Evolutionary conservation across 1,284 basidiomycete genomes (phyloP).

Genomic region (Sphagnurus paluster): DNA sequence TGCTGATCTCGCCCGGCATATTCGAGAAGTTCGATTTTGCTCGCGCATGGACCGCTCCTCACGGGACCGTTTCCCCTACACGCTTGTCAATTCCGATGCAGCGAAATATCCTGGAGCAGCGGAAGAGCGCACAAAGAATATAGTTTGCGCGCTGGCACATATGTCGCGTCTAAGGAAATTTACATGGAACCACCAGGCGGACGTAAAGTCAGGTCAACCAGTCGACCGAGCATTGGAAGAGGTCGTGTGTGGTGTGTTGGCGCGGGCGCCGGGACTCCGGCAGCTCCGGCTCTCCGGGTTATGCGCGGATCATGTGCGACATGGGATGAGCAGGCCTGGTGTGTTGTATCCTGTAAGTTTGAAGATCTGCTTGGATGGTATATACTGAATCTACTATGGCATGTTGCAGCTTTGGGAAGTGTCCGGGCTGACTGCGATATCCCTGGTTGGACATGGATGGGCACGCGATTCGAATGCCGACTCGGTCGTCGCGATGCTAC

Average conservation of each 20-base stretch:
- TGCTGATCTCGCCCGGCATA: slow-evolving; percentile 43
- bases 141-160: slow-evolving; percentile 38
- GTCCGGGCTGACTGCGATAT: slow-evolving; percentile 36
- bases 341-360: slow-evolving; percentile 36
- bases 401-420: slow-evolving; percentile 38
- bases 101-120: slow-evolving; percentile 3
- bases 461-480: slow-evolving; percentile 31
- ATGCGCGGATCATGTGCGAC: slow-evolving; percentile 36
- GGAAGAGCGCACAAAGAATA: slow-evolving; percentile 23
- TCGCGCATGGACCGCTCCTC: slow-evolving; percentile 33
- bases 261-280: slow-evolving; percentile 26
- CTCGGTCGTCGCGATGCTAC: slow-evolving; percentile 35
- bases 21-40: slow-evolving; percentile 45
- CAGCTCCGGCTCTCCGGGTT: slow-evolving; percentile 36
- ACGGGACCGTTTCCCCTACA: slow-evolving; percentile 38
- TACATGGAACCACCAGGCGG: slow-evolving; percentile 37
- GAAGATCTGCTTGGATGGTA: not conserved
- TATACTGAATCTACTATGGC: not conserved
- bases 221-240: slow-evolving; percentile 30
- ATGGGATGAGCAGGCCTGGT: slow-evolving; percentile 23
- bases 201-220: slow-evolving; percentile 22
- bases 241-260: slow-evolving; percentile 28
- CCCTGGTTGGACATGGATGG: slow-evolving; percentile 39
- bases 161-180: slow-evolving; percentile 41
- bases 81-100: slow-evolving; percentile 27